Evolutionary conservation across 2,329 filamentous ascomycete genomes (phyloP).

Genomic region (Aspergillus flavus): DNA sequence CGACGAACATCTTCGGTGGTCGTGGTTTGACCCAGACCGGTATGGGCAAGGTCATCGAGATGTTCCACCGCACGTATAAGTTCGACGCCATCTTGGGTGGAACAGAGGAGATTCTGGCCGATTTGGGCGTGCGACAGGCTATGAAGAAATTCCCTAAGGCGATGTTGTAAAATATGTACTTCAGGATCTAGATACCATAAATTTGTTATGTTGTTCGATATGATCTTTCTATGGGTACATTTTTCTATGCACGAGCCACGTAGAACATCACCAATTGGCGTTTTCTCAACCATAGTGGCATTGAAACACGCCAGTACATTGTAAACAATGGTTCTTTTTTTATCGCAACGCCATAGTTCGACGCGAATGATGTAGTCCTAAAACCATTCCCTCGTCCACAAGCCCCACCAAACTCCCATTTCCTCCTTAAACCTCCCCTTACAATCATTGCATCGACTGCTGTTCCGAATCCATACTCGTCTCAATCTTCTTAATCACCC

Average conservation of each 20-base stretch:
- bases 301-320: neutral
- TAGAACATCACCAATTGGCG: neutral
- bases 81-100: slow-evolving; percentile 78
- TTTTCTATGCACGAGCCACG: too few relatives aligned
- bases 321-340: neutral
- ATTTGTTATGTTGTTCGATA: neutral
- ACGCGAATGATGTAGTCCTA: neutral
- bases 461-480: slow-evolving; percentile 27
- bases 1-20: slow-evolving; percentile 84
- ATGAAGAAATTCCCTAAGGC: slow-evolving; percentile 84
- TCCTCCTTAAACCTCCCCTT: too few relatives aligned
- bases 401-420: neutral
- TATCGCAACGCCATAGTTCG: neutral
- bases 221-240: neutral
- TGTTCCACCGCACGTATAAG: slow-evolving; percentile 83
- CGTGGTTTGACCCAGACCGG: slow-evolving; percentile 77
- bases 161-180: slow-evolving; percentile 61
- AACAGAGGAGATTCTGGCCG: slow-evolving; percentile 79
- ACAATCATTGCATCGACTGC: neutral
- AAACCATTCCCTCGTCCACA: neutral
- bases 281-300: neutral
- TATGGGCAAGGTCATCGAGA: slow-evolving; percentile 81
- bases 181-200: neutral
- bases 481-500: slow-evolving; percentile 27
- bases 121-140: slow-evolving; percentile 80